Conservation (phyloP, 2,329 filamentous ascomycete genomes). For the Monosporascus sp. region DNA sequence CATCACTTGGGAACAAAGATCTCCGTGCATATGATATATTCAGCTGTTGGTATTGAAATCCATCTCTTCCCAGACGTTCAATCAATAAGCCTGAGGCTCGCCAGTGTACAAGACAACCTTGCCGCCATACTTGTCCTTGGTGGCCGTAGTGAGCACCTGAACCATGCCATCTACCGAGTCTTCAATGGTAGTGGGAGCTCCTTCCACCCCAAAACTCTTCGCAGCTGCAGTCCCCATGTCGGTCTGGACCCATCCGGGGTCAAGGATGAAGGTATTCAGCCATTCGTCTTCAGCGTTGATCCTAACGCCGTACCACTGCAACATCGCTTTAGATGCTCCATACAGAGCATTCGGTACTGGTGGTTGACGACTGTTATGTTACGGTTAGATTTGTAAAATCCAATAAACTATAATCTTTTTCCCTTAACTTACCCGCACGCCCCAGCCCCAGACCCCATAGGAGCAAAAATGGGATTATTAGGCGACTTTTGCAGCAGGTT, state of each 20-base stretch:
- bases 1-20: no score
- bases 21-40: no score
- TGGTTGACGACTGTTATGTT: constrained; percentile 10
- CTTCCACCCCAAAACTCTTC: constrained; percentile 20
- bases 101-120: constrained; percentile 12
- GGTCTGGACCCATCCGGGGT: constrained; percentile 35
- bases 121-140: constrained; percentile 11
- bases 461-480: constrained; percentile 29
- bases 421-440: constrained; percentile 1
- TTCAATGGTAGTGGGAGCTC: constrained; percentile 30
- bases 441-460: constrained; percentile 30
- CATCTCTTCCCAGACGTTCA: neutral
- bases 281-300: constrained; percentile 28
- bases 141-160: constrained; percentile 13
- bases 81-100: constrained; percentile 6
- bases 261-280: constrained; percentile 27
- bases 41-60: no score
- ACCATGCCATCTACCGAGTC: constrained; percentile 29
- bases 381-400: neutral
- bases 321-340: constrained; percentile 36
- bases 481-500: constrained; percentile 31
- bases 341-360: constrained; percentile 33
- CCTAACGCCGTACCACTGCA: constrained; percentile 26
- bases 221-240: constrained; percentile 35
- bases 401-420: neutral